Conservation (phyloP, 1,139 yeast genomes). For the Yamadazyma siamensis region DNA sequence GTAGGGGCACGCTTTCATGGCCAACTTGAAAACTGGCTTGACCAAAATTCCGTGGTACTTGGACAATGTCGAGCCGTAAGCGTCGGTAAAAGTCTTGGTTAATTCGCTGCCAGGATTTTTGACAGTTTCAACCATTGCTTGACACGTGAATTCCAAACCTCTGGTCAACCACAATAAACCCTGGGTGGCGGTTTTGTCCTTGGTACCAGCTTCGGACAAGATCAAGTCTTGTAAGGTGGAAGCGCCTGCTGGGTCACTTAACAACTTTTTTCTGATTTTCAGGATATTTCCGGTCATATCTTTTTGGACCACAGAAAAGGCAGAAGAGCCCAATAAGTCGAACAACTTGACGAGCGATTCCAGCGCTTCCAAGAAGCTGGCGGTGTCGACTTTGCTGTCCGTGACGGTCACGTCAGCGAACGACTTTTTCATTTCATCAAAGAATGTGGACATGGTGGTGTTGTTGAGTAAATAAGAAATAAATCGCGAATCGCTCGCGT, state of each 20-base stretch:
- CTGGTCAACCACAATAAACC: conserved; percentile 85
- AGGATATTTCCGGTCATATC: conserved; percentile 87
- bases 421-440: conserved; percentile 71
- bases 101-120: conserved; percentile 61
- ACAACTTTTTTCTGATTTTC: conserved; percentile 66
- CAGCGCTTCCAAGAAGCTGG: conserved; percentile 77
- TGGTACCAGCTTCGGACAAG: conserved; percentile 61
- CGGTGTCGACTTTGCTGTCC: conserved; percentile 65
- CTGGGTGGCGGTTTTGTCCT: conserved; percentile 80
- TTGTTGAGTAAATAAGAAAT: neutral
- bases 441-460: conserved; percentile 60
- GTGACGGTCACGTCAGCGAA: conserved; percentile 69
- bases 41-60: conserved; percentile 80
- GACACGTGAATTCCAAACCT: conserved; percentile 86
- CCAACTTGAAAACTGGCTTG: conserved; percentile 85
- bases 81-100: conserved; percentile 74
- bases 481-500: conserved; percentile 1
- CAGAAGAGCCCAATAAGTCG: conserved; percentile 81
- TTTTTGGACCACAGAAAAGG: conserved; percentile 79
- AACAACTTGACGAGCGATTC: conserved; percentile 80
- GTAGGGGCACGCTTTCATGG: conserved; percentile 95
- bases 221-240: conserved; percentile 76
- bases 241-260: conserved; percentile 60
- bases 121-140: conserved; percentile 79
- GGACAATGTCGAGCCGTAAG: conserved; percentile 74